Evolutionary conservation across 805 yeast genomes (phyloP).

Genomic region (Starmerella lactis-condensi): DNA sequence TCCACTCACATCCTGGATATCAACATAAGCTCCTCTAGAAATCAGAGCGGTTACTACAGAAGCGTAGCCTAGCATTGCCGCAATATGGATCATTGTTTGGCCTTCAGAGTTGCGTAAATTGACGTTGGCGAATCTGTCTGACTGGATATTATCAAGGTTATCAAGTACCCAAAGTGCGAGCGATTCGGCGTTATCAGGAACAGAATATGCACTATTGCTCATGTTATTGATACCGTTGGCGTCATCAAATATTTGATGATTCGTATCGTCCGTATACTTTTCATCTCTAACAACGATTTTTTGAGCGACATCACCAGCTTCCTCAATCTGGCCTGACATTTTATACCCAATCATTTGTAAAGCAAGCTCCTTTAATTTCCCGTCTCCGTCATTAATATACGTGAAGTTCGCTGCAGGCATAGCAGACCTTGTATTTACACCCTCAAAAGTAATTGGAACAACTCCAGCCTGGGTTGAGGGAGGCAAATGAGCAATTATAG

Average conservation of each 20-base stretch:
- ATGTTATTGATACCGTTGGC: neutral
- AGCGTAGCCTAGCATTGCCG: conserved; percentile 55
- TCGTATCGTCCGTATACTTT: too few species aligned
- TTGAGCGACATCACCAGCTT: conserved; percentile 83
- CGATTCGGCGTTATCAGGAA: conserved; percentile 14
- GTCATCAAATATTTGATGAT: too few species aligned
- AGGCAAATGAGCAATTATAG: conserved; percentile 83
- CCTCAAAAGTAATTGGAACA: conserved; percentile 67
- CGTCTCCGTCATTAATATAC: conserved; percentile 85
- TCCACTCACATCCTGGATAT: conserved; percentile 60
- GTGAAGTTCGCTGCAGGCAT: conserved; percentile 39
- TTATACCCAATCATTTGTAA: conserved; percentile 89
- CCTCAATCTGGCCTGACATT: conserved; percentile 90
- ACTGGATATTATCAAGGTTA: conserved; percentile 19
- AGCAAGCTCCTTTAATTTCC: conserved; percentile 86
- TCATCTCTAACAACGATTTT: conserved; percentile 37
- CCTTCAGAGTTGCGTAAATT: conserved; percentile 68
- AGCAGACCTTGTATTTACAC: conserved; percentile 13
- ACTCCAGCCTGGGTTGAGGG: conserved; percentile 83
- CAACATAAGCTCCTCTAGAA: conserved; percentile 37
- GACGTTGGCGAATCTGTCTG: conserved; percentile 40
- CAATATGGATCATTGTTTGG: conserved; percentile 74
- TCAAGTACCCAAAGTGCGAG: conserved; percentile 17
- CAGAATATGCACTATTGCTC: neutral
- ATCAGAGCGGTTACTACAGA: conserved; percentile 45